Evolutionary conservation across 805 yeast genomes (phyloP).

Genomic region (Candida sphagnicola): DNA sequence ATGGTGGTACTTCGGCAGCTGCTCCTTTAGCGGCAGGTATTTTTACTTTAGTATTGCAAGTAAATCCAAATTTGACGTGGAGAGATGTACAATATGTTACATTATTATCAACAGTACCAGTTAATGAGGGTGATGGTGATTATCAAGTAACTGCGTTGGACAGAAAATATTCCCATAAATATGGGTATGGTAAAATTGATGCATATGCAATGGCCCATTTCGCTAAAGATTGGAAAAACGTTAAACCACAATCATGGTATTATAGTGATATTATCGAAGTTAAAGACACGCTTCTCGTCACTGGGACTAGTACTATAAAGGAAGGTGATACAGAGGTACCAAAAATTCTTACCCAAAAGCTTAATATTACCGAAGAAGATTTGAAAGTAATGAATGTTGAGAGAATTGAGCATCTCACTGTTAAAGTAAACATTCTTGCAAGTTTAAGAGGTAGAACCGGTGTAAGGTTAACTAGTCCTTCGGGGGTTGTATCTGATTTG

Average conservation of each 20-base stretch:
- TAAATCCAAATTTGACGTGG: conserved; percentile 89
- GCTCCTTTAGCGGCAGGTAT: conserved; percentile 99
- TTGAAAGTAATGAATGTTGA: conserved; percentile 58
- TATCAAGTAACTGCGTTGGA: conserved; percentile 74
- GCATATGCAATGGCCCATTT: conserved; percentile 68
- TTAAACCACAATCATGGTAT: conserved; percentile 90
- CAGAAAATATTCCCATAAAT: conserved; percentile 72
- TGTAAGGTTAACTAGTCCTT: conserved; percentile 67
- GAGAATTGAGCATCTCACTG: conserved; percentile 80
- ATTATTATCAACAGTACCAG: conserved; percentile 63
- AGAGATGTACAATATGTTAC: conserved; percentile 88
- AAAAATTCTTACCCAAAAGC: conserved; percentile 23
- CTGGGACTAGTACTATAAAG: background rate
- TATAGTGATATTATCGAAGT: conserved; percentile 45
- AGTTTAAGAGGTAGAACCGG: conserved; percentile 65
- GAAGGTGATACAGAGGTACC: conserved; percentile 6
- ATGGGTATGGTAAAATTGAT: conserved; percentile 91
- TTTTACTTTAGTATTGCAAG: conserved; percentile 74
- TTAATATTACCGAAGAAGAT: conserved; percentile 44
- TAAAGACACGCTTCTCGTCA: conserved; percentile 13
- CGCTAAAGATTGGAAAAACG: conserved; percentile 74
- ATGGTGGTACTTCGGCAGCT: conserved; percentile 98
- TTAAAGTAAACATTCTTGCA: conserved; percentile 68
- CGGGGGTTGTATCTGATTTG: conserved; percentile 66
- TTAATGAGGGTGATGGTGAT: conserved; percentile 62